phyloP scores from a whole-genome alignment of 2,329 filamentous ascomycete species.

The Ceratocystiopsis sp. region DNA sequence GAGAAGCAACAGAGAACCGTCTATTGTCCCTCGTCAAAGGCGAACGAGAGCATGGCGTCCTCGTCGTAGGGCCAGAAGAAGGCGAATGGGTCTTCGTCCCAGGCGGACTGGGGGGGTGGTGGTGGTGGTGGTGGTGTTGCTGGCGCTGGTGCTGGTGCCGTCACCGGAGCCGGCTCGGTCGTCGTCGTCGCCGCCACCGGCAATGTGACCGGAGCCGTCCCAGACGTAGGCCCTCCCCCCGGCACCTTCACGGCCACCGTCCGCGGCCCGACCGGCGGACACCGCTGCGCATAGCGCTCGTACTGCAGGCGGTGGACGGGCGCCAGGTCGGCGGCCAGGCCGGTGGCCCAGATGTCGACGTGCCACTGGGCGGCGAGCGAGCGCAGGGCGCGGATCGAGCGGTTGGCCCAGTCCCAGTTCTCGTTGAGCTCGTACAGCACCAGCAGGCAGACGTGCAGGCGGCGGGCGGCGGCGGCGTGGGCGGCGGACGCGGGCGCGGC shows the following conservation, averaged over 20 bases:
- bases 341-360: not conserved
- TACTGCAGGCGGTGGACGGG: not conserved
- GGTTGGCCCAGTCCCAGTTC: slow-evolving; percentile 1
- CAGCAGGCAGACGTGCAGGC: not conserved
- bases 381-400: not conserved
- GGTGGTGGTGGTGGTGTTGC: no score
- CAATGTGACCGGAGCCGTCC: no score
- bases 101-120: no score
- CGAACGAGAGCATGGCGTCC: not conserved
- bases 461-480: not conserved
- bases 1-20: no score
- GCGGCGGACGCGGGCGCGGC: not conserved
- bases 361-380: not conserved
- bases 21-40: not conserved
- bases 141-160: no score
- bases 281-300: not conserved
- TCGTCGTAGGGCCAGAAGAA: not conserved
- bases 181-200: no score
- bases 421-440: not conserved
- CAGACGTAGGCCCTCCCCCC: no score
- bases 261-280: not conserved
- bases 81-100: not conserved
- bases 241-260: no score
- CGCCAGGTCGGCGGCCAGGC: not conserved
- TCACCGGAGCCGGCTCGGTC: no score